phyloP scores from a whole-genome alignment of 495 filamentous ascomycete genomes.

The Margaritispora aquatica region DNA sequence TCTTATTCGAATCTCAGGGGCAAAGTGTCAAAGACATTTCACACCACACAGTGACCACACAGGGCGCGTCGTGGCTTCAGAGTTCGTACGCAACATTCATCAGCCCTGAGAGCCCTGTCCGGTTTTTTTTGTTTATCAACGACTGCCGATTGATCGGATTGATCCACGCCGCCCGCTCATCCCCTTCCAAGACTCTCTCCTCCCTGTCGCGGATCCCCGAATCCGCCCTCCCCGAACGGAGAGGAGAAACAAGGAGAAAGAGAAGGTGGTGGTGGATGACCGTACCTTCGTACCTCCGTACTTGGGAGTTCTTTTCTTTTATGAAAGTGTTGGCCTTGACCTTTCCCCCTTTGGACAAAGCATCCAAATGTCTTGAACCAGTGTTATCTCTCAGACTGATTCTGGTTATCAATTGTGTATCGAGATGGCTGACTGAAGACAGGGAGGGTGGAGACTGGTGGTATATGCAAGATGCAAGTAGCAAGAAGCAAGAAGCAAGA shows the following conservation, averaged over 20 bases:
- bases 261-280: not conserved
- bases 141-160: slow-evolving; percentile 9
- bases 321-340: not conserved
- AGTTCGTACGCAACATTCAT: slow-evolving; percentile 12
- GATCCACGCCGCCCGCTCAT: not conserved
- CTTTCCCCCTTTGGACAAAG: not conserved
- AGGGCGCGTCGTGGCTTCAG: slow-evolving; percentile 18
- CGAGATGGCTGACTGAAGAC: not conserved
- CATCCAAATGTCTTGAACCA: not conserved
- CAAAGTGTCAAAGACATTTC: not conserved
- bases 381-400: not conserved
- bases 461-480: too few species aligned
- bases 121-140: slow-evolving; percentile 10
- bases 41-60: slow-evolving; percentile 11
- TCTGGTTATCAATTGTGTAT: not conserved
- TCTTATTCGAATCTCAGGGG: slow-evolving; percentile 18
- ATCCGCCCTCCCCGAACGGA: not conserved
- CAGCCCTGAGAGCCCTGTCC: slow-evolving; percentile 8
- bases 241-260: not conserved
- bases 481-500: too few species aligned
- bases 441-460: too few species aligned
- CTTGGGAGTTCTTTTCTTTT: not conserved
- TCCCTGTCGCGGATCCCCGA: slow-evolving; percentile 13
- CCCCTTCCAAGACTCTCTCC: not conserved
- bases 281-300: too few species aligned